Base-by-base conservation (phyloP, 1,284 basidiomycete genomes). In the Melampsora americana region DNA sequence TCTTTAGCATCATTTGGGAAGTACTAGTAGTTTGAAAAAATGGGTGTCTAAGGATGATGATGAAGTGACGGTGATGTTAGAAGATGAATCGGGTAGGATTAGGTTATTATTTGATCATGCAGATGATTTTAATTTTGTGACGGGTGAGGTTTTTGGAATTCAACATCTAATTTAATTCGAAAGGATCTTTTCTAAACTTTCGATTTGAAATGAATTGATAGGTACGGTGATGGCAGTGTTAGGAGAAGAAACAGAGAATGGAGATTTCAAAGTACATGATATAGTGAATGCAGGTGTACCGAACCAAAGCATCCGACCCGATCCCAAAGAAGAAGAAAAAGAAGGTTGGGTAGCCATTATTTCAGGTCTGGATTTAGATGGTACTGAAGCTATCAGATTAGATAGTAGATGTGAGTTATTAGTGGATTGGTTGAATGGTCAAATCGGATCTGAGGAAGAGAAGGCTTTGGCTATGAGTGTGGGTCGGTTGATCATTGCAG, bases 401-500 rank as follows among this genome's bases (percentile, higher is more conserved):
- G 59, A 42, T 14, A 28, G 39, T 6, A 50, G 72, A 14, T 28
- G 50, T 48, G 65, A 75, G 0, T 30, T 48, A 0, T 65, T 75
- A 4, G 32, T 56, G 5, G 65, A 75, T 60, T 75, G 64, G 65
- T 64, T 75, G 23, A 68, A 68, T 48, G 72, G 72, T 1, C 30
- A 75, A 11, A 50, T 75, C 53, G 72, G 72, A n/a, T 64, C 50
- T 1, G 53, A 67, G 0, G 77, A 86, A 78, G 90, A 92, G 75
- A 88, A 89, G 80, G 80, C 85, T 5, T 84, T 86, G n/a, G 88
- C 90, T 0, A 85, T 89, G 0, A 87, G 87, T 77, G 90, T 97
- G 81, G 89, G 91, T 11, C 87, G 93, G 9, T 84, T 97, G 5
- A 87, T 98, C 46, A 86, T 97, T 56, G 91, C 90, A 0, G 94